Evolutionary conservation across 176 grass and related monocot species (phyloP).

Genomic region (Poa annua): DNA sequence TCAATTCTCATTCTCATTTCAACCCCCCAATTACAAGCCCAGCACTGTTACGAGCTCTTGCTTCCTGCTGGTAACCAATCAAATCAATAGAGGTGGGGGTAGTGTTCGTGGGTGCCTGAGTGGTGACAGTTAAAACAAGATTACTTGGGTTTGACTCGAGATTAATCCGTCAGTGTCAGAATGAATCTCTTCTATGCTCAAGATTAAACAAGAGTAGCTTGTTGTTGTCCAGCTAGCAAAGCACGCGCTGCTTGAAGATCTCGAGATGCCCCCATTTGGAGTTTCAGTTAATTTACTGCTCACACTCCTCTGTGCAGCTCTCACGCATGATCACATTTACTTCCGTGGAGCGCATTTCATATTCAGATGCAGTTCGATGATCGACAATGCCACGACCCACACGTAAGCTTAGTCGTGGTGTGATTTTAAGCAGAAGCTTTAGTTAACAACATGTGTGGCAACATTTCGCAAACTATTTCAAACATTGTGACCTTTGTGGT

Average conservation of each 20-base stretch:
- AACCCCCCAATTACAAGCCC: background rate
- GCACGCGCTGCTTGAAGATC: constrained; percentile 51
- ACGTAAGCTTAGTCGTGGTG: background rate
- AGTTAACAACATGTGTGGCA: too few relatives aligned
- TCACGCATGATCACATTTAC: constrained; percentile 40
- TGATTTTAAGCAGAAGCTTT: too few relatives aligned
- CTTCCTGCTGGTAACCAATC: constrained; percentile 6
- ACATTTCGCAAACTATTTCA: too few relatives aligned
- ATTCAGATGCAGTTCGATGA: background rate
- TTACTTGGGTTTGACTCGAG: constrained; percentile 32
- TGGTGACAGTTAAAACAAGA: constrained; percentile 22
- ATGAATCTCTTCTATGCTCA: background rate
- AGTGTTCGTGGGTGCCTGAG: constrained; percentile 8
- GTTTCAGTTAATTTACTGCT: background rate
- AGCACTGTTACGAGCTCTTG: background rate
- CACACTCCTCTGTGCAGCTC: background rate
- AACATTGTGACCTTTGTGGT: too few relatives aligned
- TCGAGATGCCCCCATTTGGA: constrained; percentile 15
- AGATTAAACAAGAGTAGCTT: background rate
- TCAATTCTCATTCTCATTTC: background rate
- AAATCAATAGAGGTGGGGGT: constrained; percentile 2
- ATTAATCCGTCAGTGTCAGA: background rate
- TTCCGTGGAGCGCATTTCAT: background rate
- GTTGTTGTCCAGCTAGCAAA: constrained; percentile 34
- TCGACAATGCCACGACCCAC: background rate